These are phyloP conservation scores for Citeromyces nyonsensis DNA, from an alignment of 805 yeast genomes.

Conservation along the genomic window DNA sequence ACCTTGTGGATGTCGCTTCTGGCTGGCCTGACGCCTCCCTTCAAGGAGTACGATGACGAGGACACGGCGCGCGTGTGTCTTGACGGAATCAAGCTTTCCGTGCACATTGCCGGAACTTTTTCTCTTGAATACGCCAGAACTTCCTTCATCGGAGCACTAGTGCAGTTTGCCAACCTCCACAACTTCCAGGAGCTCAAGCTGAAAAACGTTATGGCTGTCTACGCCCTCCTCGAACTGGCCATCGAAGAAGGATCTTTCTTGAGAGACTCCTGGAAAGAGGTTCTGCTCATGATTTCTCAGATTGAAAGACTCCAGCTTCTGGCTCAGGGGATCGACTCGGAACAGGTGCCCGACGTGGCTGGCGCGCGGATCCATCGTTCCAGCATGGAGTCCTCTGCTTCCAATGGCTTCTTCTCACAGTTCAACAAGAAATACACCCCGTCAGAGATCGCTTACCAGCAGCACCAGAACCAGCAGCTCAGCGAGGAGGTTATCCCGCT, in stretches of 20 bases:
- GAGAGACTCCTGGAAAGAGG: slow-evolving; percentile 69
- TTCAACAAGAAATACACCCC: slow-evolving; percentile 23
- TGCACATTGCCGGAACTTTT: slow-evolving; percentile 72
- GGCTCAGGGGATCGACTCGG: slow-evolving; percentile 77
- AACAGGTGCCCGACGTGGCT: slow-evolving; percentile 72
- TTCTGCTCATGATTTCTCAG: slow-evolving; percentile 74
- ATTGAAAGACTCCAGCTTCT: slow-evolving; percentile 81
- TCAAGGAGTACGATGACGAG: slow-evolving; percentile 72
- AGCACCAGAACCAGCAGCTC: slow-evolving; percentile 57
- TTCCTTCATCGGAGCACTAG: slow-evolving; percentile 80
- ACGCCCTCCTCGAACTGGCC: slow-evolving; percentile 61
- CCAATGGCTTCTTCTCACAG: slow-evolving; percentile 34
- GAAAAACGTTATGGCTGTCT: slow-evolving; percentile 73
- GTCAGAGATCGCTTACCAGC: slow-evolving; percentile 52
- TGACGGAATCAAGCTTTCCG: slow-evolving; percentile 76
- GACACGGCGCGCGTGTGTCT: slow-evolving; percentile 56
- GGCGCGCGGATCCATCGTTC: slow-evolving; percentile 51
- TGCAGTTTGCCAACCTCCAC: slow-evolving; percentile 72
- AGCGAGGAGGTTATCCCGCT: slow-evolving; percentile 39
- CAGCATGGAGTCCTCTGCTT: slow-evolving; percentile 34
- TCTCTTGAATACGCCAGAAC: slow-evolving; percentile 74
- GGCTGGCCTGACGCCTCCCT: slow-evolving; percentile 90
- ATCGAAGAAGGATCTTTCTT: slow-evolving; percentile 65
- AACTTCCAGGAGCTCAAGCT: slow-evolving; percentile 63
- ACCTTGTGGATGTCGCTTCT: slow-evolving; percentile 93